These are phyloP conservation scores for Paecilomyces fulvus DNA, from an alignment of 2,329 filamentous ascomycete genomes.

Conservation along the genomic window DNA sequence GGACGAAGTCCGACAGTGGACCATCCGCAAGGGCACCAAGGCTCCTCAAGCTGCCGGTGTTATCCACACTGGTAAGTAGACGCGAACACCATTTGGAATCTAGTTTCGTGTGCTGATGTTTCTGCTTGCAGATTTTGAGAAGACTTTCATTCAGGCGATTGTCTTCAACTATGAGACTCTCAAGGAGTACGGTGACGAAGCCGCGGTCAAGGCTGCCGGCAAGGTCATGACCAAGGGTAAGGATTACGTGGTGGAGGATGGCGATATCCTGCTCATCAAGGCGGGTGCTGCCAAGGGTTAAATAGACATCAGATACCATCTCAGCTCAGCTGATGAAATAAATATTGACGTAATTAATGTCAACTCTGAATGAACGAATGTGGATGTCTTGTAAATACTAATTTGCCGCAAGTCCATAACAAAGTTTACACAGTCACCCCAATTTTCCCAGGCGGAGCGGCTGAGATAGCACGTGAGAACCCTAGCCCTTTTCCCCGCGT, in stretches of 20 bases:
- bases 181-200: slow-evolving; percentile 82
- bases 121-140: slow-evolving; percentile 67
- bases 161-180: slow-evolving; percentile 82
- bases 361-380: neutral
- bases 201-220: slow-evolving; percentile 81
- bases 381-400: neutral
- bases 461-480: slow-evolving; percentile 7
- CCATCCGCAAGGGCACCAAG: slow-evolving; percentile 89
- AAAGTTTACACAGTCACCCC: neutral
- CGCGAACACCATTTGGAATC: neutral
- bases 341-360: neutral
- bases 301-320: slow-evolving; percentile 1
- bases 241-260: slow-evolving; percentile 62
- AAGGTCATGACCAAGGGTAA: slow-evolving; percentile 99
- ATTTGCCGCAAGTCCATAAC: too few species aligned
- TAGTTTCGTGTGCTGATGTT: neutral
- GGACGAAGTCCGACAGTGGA: slow-evolving; percentile 98
- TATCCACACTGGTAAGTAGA: slow-evolving; percentile 61
- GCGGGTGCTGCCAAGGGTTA: slow-evolving; percentile 42
- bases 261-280: slow-evolving; percentile 75
- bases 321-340: neutral
- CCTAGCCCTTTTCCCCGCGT: slow-evolving; percentile 17
- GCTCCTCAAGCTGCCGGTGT: slow-evolving; percentile 96
- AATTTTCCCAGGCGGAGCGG: neutral
- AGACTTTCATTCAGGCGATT: slow-evolving; percentile 96